Evolutionary conservation across 148 eudicot genomes (phyloP), one percentile per base, ranked within the genome.

Genomic region (Camellia sinensis): DNA sequence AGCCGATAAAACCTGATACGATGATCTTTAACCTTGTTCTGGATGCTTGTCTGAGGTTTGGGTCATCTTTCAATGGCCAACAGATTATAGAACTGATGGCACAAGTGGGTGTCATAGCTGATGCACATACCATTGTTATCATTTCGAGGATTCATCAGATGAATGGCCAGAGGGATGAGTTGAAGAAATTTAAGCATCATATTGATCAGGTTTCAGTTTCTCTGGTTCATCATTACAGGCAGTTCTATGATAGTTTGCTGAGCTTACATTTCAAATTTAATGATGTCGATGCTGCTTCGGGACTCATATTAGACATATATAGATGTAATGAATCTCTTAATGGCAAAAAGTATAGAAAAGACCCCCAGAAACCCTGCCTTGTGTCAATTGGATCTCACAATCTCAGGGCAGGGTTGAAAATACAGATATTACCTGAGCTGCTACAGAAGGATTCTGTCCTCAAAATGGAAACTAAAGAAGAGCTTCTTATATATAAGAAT

Each of bases 61-160:
- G 87, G 67, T 84, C 91, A 54, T 79, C 90, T 73, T 82, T 91
- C 37, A 96, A 90, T 77, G 98, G 92, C 67, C 89, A 89, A 29
- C 89, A 87, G 71, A 83, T 93, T 65, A 87, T 92, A 21, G 98
- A 91, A 84, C 79, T 89, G 78, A 92, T 96, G 99, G 87, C 99
- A 45, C 82, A 74, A 84, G 56, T 78, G 37, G 91, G 91, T 48
- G 88, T 90, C 2, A 74, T 80, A 46, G 98, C 88, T 75, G 99
- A 96, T 91, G 90, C 88, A 50, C 89, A 90, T 62, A 89, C 98
- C 3, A 82, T 89, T 82, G 60, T 82, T 60, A 80, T 89, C 37
- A 89, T 93, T 64, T 84, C 92, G 14, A 83, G 75, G 76, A 84
- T 93, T 17, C 97, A 89, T 84, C 95, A 93, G 84, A 87, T 86